Evolutionary conservation across 768 basidiomycete species (phyloP).

Genomic region (Candolleomyces aberdarensis): DNA sequence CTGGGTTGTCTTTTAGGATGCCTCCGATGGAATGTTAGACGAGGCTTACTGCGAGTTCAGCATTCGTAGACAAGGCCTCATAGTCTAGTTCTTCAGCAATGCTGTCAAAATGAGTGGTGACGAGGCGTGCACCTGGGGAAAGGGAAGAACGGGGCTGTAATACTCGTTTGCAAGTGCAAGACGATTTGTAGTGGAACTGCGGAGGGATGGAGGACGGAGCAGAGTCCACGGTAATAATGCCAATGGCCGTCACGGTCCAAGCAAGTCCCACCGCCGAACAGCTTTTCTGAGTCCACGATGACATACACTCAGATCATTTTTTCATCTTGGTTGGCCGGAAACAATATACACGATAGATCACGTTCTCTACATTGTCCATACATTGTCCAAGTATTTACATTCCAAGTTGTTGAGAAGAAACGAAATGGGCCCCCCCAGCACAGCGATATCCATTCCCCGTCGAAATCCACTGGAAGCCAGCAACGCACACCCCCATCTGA

Average conservation of each 20-base stretch:
- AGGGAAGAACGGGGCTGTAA: background rate
- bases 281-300: constrained; percentile 18
- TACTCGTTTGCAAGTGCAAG: background rate
- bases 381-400: background rate
- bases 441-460: constrained; percentile 8
- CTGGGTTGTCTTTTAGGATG: constrained; percentile 32
- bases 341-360: constrained; percentile 41
- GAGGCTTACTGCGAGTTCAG: constrained; percentile 63
- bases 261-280: constrained; percentile 27
- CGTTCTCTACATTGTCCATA: constrained; percentile 53
- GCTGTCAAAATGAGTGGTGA: constrained; percentile 10
- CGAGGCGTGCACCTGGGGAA: constrained; percentile 18
- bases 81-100: constrained; percentile 18
- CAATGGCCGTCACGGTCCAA: background rate
- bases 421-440: constrained; percentile 9
- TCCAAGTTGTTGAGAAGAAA: constrained; percentile 5
- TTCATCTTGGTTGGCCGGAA: constrained; percentile 7
- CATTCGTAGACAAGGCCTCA: constrained; percentile 53
- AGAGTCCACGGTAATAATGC: constrained; percentile 29
- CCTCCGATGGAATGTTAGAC: background rate
- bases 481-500: constrained; percentile 46
- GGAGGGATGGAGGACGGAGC: constrained; percentile 3
- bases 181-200: background rate
- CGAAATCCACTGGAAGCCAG: constrained; percentile 9
- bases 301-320: background rate